A percentile compares a stretch with the other conserved stretches of the same genome.
phyloP scores from a whole-genome alignment of 2,329 filamentous ascomycete species.

The Cladorrhinum sp. region DNA sequence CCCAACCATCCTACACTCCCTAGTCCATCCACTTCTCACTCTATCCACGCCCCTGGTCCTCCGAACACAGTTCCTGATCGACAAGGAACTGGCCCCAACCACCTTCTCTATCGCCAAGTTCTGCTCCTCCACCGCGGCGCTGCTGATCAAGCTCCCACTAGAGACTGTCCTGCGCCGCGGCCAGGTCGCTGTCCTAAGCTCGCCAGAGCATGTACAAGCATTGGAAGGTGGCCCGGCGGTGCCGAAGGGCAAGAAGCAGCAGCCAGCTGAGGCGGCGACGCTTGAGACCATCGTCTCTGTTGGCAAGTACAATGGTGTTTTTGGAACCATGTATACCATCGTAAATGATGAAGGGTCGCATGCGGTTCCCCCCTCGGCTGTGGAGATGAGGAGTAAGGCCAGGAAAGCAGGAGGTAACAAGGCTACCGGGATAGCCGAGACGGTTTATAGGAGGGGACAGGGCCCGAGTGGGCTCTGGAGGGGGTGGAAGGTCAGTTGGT shows the following conservation, averaged over 20 bases:
- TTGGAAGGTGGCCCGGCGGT: conserved; percentile 34
- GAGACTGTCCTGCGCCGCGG: conserved; percentile 89
- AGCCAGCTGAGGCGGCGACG: conserved; percentile 22
- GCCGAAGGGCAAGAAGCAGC: conserved; percentile 11
- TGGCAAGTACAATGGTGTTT: conserved; percentile 77
- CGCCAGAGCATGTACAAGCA: conserved; percentile 49
- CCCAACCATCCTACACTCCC: conserved; percentile 83
- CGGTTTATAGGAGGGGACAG: conserved; percentile 58
- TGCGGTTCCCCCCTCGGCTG: conserved; percentile 37
- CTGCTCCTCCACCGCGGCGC: conserved; percentile 71
- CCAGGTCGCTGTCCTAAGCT: conserved; percentile 70
- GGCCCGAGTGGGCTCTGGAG: conserved; percentile 67
- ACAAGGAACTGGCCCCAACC: conserved; percentile 75
- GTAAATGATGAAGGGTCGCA: conserved; percentile 75
- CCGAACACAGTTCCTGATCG: conserved; percentile 78
- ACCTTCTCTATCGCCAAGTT: conserved; percentile 83
- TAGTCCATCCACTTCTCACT: conserved; percentile 77
- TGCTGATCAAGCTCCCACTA: conserved; percentile 83
- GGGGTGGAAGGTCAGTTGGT: conserved; percentile 75
- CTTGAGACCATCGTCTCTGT: conserved; percentile 75
- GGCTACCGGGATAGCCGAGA: conserved; percentile 37
- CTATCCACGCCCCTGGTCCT: conserved; percentile 81
- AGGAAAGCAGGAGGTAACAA: conserved; percentile 31
- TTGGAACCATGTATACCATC: conserved; percentile 90
- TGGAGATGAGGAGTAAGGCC: conserved; percentile 32